Evolutionary conservation across 345 rosid genomes (phyloP), one percentile per base, ranked within the genome.

Genomic region (Brassica nigra): DNA sequence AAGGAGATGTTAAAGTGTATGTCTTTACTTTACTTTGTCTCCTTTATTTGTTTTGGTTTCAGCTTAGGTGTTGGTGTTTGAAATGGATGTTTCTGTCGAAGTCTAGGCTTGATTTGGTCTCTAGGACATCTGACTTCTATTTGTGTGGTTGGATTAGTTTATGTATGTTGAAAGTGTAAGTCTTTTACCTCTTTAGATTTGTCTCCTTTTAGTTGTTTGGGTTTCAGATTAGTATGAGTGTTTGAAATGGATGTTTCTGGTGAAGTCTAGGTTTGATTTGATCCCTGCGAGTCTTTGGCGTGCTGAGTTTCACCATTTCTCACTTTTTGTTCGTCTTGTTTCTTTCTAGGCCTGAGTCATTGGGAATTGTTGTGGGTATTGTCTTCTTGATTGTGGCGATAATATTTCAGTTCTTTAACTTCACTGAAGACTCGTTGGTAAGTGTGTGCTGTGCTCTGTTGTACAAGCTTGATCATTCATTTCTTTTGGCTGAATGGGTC

Each of bases 1-100:
- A 89, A 81, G 99, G 99, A 14, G 83, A 91, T 36, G 80, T 89
- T 49, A 89, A 89, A 93, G 99, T 95, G 99, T 95, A 80, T 88
- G 94, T 81, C 30, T 59, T 75, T 75, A 12, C 3, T 49, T 29
- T 0, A 11, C 34, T 74, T 65, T 82, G 68, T 70, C 85, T 87
- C 89, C 87, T 93, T 88, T 89, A 90, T 0, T 15, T 57, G 37
- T 29, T 64, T 31, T 29, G 73, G 37, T 30, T 20, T 66, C 37
- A 3, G 47, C 47, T 39, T 23, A 23, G 27, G 27, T 23, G 27
- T 39, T 31, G 5, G 33, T 31, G 33, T 31, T 31, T 31, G 33
- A 4, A 15, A 27, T 39, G 47, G 47, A 9, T 8, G 10, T 39
- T 33, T 33, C 37, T 33, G 2, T 33, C 1, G 37, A 33, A 33